Percentiles rank a stretch among this genome's conserved stretches.
Conservation (phyloP, 2,329 filamentous ascomycete genomes). For the Xylariales sp. region DNA sequence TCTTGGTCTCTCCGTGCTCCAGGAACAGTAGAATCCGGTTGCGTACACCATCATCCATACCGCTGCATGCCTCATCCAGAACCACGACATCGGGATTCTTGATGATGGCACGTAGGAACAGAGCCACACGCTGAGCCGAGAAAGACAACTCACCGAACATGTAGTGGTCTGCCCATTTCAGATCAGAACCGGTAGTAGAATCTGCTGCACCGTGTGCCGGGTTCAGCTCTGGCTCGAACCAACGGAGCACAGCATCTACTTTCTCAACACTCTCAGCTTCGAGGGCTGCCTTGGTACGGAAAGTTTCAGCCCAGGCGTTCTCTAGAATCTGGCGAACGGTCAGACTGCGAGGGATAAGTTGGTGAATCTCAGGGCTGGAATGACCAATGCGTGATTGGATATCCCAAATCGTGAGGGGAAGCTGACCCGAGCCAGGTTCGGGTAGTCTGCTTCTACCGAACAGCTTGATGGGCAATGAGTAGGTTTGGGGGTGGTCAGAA, state of each 20-base stretch:
- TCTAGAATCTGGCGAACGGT: constrained; percentile 72
- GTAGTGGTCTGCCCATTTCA: constrained; percentile 62
- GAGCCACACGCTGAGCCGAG: constrained; percentile 75
- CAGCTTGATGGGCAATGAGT: constrained; percentile 79
- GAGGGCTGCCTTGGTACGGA: constrained; percentile 65
- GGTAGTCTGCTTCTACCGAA: constrained; percentile 82
- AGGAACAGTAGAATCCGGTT: constrained; percentile 86
- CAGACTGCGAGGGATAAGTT: constrained; percentile 79
- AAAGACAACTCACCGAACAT: constrained; percentile 74
- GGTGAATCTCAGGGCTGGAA: constrained; percentile 89
- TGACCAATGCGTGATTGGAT: constrained; percentile 87
- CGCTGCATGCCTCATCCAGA: constrained; percentile 83
- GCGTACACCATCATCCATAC: constrained; percentile 76
- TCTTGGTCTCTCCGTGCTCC: constrained; percentile 54
- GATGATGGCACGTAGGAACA: constrained; percentile 79
- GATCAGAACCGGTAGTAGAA: constrained; percentile 17
- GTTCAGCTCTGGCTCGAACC: constrained; percentile 77
- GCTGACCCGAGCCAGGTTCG: constrained; percentile 57
- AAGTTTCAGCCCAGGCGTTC: constrained; percentile 88
- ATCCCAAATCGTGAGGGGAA: constrained; percentile 86
- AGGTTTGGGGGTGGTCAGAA: constrained; percentile 93
- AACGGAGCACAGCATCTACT: constrained; percentile 66
- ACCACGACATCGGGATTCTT: constrained; percentile 79
- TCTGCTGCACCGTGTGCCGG: constrained; percentile 34
- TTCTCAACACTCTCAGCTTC: constrained; percentile 49